These are phyloP conservation scores for Gentiana dahurica DNA, from an alignment of 257 asterid species.

Conservation along the genomic window DNA sequence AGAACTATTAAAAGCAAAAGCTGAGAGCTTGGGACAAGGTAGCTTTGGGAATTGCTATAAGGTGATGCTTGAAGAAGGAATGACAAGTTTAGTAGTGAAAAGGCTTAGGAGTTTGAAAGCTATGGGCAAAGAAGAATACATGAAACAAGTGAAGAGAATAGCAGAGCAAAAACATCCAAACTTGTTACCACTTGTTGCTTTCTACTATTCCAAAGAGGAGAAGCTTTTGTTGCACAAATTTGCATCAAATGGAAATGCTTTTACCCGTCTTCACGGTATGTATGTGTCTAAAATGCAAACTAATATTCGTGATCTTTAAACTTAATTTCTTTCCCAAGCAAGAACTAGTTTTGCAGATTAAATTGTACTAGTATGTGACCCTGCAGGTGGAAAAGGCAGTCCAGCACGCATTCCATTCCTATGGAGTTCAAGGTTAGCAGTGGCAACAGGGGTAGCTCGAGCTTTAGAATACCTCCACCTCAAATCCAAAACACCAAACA, in stretches of 20 bases:
- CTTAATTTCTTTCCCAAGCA: no score
- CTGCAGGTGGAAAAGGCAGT: constrained; percentile 48
- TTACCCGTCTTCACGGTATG: constrained; percentile 61
- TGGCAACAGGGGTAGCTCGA: constrained; percentile 46
- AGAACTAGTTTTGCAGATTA: no score
- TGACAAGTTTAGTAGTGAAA: constrained; percentile 47
- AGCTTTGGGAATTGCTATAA: constrained; percentile 70
- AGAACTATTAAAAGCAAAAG: constrained; percentile 61
- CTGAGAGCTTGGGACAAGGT: constrained; percentile 68
- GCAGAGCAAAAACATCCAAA: constrained; percentile 53
- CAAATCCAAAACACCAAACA: constrained; percentile 22
- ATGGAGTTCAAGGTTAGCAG: constrained; percentile 55
- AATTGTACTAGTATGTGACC: no score
- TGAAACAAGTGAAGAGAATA: constrained; percentile 38
- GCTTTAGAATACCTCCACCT: constrained; percentile 56
- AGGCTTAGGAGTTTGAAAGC: constrained; percentile 57
- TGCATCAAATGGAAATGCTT: constrained; percentile 46
- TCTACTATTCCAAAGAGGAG: constrained; percentile 54
- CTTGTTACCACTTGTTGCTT: constrained; percentile 53
- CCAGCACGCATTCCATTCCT: constrained; percentile 40
- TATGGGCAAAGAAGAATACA: constrained; percentile 47
- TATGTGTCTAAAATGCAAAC: constrained; percentile 7
- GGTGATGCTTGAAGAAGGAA: constrained; percentile 43
- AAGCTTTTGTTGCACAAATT: constrained; percentile 45
- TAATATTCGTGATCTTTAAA: no score